Conservation (phyloP, 1,284 basidiomycete species). For the Cutaneotrichosporon spelunceum region DNA sequence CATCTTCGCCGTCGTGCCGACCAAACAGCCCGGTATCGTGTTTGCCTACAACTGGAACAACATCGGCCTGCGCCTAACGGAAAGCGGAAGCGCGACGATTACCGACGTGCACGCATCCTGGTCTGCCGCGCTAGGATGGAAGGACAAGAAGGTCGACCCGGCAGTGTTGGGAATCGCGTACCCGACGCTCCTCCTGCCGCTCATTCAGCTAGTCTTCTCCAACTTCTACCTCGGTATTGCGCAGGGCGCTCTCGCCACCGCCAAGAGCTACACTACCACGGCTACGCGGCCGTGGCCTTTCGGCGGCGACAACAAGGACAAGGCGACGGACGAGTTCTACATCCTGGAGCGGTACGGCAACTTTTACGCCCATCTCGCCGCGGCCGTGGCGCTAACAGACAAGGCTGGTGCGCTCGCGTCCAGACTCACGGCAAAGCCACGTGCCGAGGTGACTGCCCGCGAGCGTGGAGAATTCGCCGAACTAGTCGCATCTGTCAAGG, state of each 20-base stretch:
- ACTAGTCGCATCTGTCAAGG: constrained; percentile 42
- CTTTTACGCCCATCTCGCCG: constrained; percentile 43
- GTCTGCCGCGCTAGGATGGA: constrained; percentile 35
- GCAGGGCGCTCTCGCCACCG: constrained; percentile 40
- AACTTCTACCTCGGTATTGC: constrained; percentile 49
- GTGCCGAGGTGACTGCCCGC: constrained; percentile 33
- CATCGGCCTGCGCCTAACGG: constrained; percentile 46
- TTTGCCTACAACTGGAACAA: constrained; percentile 49
- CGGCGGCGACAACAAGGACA: constrained; percentile 25
- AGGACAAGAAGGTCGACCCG: constrained; percentile 1
- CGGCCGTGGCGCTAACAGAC: constrained; percentile 40
- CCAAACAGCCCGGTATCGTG: constrained; percentile 38
- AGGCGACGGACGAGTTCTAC: constrained; percentile 40
- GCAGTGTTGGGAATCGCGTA: constrained; percentile 16
- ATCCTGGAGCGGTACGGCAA: constrained; percentile 45
- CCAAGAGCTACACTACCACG: constrained; percentile 37
- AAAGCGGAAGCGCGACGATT: constrained; percentile 39
- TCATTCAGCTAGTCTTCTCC: constrained; percentile 46
- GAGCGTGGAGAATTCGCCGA: constrained; percentile 44
- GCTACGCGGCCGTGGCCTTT: constrained; percentile 47
- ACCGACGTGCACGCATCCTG: constrained; percentile 36
- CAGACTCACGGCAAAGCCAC: constrained; percentile 25
- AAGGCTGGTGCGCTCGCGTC: constrained; percentile 27
- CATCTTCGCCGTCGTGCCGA: constrained; percentile 39
- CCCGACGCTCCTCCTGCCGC: constrained; percentile 45